These are phyloP conservation scores for Haplosporangium sp. DNA, from an alignment of 371 early-diverging fungal genomes.

Conservation along the genomic window DNA sequence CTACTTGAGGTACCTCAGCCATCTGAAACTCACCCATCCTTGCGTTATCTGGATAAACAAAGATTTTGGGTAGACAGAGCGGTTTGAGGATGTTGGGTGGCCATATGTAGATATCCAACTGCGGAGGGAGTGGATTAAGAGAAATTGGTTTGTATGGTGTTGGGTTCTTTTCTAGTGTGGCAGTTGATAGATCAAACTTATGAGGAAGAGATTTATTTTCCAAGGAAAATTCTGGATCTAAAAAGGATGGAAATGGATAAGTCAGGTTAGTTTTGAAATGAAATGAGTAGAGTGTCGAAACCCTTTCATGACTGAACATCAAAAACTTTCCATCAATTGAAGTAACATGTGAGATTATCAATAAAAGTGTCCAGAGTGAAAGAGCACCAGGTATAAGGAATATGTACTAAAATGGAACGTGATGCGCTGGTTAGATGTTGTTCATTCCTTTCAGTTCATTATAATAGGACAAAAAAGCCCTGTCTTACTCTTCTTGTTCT, in stretches of 20 bases:
- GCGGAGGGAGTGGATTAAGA: slow-evolving; percentile 25
- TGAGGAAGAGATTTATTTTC: not conserved
- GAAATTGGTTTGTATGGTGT: slow-evolving; percentile 18
- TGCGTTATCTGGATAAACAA: slow-evolving; percentile 59
- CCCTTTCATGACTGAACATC: too few relatives aligned
- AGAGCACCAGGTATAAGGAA: slow-evolving; percentile 14
- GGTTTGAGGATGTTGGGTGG: slow-evolving; percentile 62
- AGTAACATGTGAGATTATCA: not conserved
- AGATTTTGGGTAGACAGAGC: slow-evolving; percentile 66
- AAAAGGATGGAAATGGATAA: not conserved
- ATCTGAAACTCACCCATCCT: slow-evolving; percentile 35
- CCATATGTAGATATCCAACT: slow-evolving; percentile 36
- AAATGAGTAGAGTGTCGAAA: too few relatives aligned
- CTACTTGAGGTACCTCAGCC: not conserved
- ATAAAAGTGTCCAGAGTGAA: slow-evolving; percentile 10
- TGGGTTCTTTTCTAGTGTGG: slow-evolving; percentile 10
- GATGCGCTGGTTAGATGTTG: not conserved
- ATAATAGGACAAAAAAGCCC: not conserved
- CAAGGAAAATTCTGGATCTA: slow-evolving; percentile 20
- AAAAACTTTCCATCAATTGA: slow-evolving; percentile 10
- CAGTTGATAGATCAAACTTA: not conserved
- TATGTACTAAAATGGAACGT: not conserved
- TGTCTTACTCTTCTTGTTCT: slow-evolving; percentile 16
- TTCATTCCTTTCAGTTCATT: not conserved
- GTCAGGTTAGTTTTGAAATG: not conserved